Evolutionary conservation across 345 rosid genomes (phyloP).

Genomic region (Kernera saxatilis): DNA sequence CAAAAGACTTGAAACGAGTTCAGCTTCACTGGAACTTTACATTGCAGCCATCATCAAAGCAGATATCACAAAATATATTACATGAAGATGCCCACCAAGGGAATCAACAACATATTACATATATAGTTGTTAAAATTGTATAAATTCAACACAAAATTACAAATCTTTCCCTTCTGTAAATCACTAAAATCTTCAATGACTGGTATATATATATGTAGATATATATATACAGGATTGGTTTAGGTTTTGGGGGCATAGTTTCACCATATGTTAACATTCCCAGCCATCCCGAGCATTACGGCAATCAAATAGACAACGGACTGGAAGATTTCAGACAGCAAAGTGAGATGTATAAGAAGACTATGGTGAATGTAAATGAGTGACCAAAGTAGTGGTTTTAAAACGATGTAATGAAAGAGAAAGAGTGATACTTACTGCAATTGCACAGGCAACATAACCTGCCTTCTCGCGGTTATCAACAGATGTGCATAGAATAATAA

Average conservation of each 20-base stretch:
- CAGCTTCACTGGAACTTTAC: background rate
- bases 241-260: background rate
- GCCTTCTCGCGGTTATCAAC: conserved; percentile 80
- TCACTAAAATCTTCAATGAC: background rate
- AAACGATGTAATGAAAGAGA: background rate
- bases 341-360: background rate
- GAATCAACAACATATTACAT: background rate
- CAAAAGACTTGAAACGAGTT: background rate
- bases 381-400: background rate
- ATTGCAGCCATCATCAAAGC: background rate
- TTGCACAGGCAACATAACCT: conserved; percentile 73
- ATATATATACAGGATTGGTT: background rate
- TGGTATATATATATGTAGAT: background rate
- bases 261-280: conserved; percentile 49
- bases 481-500: conserved; percentile 44
- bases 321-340: conserved; percentile 33
- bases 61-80: background rate
- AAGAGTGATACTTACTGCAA: conserved; percentile 51
- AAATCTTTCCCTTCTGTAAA: background rate
- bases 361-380: background rate
- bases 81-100: background rate
- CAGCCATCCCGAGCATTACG: conserved; percentile 50
- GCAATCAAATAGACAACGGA: conserved; percentile 54
- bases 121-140: background rate
- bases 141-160: background rate